Base-by-base conservation (phyloP, 176 grass and related monocot genomes). In the Ananas comosus region DNA sequence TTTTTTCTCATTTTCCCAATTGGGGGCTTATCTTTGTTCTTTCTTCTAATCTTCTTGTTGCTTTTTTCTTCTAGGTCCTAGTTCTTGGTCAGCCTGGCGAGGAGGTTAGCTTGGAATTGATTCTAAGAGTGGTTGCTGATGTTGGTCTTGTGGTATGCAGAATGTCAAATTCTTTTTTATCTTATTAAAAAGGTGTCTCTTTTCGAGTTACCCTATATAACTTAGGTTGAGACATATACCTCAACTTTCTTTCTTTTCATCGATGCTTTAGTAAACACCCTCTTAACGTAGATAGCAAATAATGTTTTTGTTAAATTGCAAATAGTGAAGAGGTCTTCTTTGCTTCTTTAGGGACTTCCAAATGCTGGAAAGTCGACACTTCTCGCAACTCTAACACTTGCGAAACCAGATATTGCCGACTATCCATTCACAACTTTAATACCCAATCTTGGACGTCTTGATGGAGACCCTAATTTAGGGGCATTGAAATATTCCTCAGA, bases 331-430 rank as follows among this genome's bases (percentile, higher is more conserved):
- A 58, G 58, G 71, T 64, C 75, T 17, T 50, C 79, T 71, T 17
- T 64, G 17, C 64, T 74, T 63, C 50, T 75, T 69, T 49, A 97
- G 93, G 93, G 93, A 67, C 93, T 97, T 68, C 93, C 93, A n/a
- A 97, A 97, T 85, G 93, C 93, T 81, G 93, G 93, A 72, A 97
- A 97, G 74, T 97, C 89, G 72, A 97, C 93, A 67, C 93, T 97
- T 88, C 71, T 97, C 64, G 83, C 93, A 75, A 78, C 89, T 74
- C 81, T 92, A 69, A 97, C 93, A 6, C 81, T 92, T 87, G 93
- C 93, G 83, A 88, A 82, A 76, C 93, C 86, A 72, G 93, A 92
- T 79, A 97, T 97, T 72, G 89, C 86, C 33, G 89, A 92, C 66
- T 97, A 97, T 80, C 93, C 93, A 47, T 97, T 97, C 57, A 92